A percentile compares a stretch with the other conserved stretches of the same genome.
Evolutionary conservation across 2,329 filamentous ascomycete species (phyloP).

Genomic region (Arthrobotrys sphaeroides): DNA sequence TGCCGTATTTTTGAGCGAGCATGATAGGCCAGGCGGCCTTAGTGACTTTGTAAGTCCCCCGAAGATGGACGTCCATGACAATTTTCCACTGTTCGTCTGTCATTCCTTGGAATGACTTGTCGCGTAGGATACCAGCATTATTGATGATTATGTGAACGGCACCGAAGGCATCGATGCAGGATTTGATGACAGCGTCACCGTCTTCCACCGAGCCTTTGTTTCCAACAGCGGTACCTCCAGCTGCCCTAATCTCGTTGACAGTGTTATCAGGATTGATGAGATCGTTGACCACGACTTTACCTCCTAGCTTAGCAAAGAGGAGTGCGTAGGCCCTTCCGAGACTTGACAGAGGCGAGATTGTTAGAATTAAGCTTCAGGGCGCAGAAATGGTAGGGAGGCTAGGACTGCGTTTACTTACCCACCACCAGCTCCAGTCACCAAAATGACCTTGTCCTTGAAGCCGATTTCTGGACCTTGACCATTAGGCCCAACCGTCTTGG

Average conservation of each 20-base stretch:
- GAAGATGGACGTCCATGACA: conserved; percentile 89
- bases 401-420: conserved; percentile 68
- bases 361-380: neutral
- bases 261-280: conserved; percentile 89
- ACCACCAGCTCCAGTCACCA: conserved; percentile 87
- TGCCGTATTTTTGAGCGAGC: conserved; percentile 98
- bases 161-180: conserved; percentile 90
- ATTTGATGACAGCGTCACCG: conserved; percentile 88
- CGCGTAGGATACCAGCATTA: conserved; percentile 95
- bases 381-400: neutral
- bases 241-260: conserved; percentile 88
- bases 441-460: conserved; percentile 83
- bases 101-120: conserved; percentile 99
- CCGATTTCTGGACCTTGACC: conserved; percentile 77
- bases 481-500: conserved; percentile 78
- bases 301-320: conserved; percentile 84
- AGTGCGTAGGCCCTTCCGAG: conserved; percentile 91
- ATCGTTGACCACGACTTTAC: conserved; percentile 92
- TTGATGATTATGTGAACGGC: conserved; percentile 95
- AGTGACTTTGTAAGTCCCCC: conserved; percentile 94
- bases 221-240: conserved; percentile 87
- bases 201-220: conserved; percentile 95
- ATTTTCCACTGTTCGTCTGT: conserved; percentile 91
- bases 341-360: conserved; percentile 63
- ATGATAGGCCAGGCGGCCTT: conserved; percentile 98